A percentile compares a stretch with the other conserved stretches of the same genome.
These are phyloP conservation scores for Discostella stelligera DNA, from an alignment of 352 stramenopile species.

Conservation along the genomic window DNA sequence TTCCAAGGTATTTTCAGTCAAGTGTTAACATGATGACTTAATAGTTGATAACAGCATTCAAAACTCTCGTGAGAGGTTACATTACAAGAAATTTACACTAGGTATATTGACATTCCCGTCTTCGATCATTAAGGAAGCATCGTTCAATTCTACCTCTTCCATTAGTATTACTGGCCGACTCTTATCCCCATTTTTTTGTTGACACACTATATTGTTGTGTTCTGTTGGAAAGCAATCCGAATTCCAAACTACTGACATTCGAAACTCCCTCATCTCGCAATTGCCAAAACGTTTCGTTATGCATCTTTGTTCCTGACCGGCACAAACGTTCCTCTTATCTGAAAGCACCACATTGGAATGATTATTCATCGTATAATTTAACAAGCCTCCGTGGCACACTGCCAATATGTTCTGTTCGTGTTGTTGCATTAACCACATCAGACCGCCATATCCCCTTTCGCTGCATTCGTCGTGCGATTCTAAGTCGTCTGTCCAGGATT, in stretches of 20 bases:
- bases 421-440: constrained; percentile 61
- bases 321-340: constrained; percentile 48
- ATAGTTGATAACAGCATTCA: neutral
- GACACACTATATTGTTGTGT: neutral
- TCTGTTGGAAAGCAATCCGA: neutral
- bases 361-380: constrained; percentile 65
- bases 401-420: constrained; percentile 60
- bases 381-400: constrained; percentile 65
- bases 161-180: constrained; percentile 19
- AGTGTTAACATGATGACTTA: no score
- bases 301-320: constrained; percentile 20
- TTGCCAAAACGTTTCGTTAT: constrained; percentile 66
- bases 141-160: constrained; percentile 19
- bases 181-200: constrained; percentile 5
- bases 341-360: constrained; percentile 53
- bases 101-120: constrained; percentile 1
- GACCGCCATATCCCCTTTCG: constrained; percentile 62
- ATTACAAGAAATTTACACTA: no score
- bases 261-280: constrained; percentile 71
- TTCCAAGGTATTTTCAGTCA: no score
- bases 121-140: neutral
- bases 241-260: constrained; percentile 40
- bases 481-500: constrained; percentile 57
- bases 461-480: constrained; percentile 55
- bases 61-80: no score